Conservation (phyloP, 345 rosid species). For the Dovyalis caffra region DNA sequence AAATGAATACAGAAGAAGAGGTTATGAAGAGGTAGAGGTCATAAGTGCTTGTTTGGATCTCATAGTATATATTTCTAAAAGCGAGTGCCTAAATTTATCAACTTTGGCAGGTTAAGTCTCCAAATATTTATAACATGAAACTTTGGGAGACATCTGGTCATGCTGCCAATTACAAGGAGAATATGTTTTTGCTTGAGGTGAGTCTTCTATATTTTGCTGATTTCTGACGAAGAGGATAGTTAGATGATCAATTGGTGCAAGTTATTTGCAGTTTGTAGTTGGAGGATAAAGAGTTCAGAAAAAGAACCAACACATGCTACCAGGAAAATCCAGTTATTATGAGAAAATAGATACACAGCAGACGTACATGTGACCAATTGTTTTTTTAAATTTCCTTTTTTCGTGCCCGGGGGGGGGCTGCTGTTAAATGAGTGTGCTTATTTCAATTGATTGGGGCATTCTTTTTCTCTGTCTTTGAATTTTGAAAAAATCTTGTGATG, state of each 20-base stretch:
- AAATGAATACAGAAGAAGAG: slow-evolving; percentile 72
- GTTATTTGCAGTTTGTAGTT: not conserved
- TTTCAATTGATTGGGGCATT: not conserved
- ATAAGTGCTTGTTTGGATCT: slow-evolving; percentile 14
- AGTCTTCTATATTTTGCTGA: slow-evolving; percentile 14
- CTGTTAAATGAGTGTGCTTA: not conserved
- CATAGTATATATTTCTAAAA: not conserved
- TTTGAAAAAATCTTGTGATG: not conserved
- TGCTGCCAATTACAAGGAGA: slow-evolving; percentile 93
- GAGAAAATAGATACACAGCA: not conserved
- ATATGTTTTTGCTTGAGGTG: slow-evolving; percentile 94
- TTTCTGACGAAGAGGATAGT: not conserved
- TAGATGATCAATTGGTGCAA: not conserved
- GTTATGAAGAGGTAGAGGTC: slow-evolving; percentile 78
- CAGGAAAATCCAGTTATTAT: not conserved
- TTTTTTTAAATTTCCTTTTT: too few relatives aligned
- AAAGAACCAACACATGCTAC: not conserved
- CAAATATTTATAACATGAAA: slow-evolving; percentile 91
- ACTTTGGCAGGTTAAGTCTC: slow-evolving; percentile 75
- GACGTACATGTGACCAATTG: not conserved
- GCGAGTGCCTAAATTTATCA: slow-evolving; percentile 13
- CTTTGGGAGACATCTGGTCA: slow-evolving; percentile 98
- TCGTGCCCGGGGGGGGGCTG: too few relatives aligned
- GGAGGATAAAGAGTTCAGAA: not conserved
- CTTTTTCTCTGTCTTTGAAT: not conserved